These are phyloP conservation scores for Emmonsia crescens DNA, from an alignment of 2,329 filamentous ascomycete genomes.

Conservation along the genomic window DNA sequence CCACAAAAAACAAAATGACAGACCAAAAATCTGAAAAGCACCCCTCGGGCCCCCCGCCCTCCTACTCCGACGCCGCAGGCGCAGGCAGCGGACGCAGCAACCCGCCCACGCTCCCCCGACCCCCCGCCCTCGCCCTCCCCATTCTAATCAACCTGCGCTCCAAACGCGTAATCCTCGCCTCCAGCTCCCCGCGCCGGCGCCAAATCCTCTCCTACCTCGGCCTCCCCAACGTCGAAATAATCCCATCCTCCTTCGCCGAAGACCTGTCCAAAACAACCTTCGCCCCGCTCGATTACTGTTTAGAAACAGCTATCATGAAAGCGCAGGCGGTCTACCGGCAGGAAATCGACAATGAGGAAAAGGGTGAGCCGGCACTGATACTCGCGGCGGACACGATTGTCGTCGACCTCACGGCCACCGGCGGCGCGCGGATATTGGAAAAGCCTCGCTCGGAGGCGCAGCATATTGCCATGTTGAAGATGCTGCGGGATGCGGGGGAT, in stretches of 20 bases:
- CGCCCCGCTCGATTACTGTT: constrained; percentile 80
- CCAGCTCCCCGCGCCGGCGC: constrained; percentile 72
- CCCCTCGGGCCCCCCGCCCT: neutral
- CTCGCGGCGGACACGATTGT: constrained; percentile 89
- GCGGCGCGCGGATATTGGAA: constrained; percentile 66
- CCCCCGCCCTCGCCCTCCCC: constrained; percentile 62
- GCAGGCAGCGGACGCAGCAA: constrained; percentile 11
- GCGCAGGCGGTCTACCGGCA: constrained; percentile 59
- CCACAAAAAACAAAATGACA: neutral
- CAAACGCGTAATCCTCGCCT: constrained; percentile 80
- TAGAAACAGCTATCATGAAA: constrained; percentile 75
- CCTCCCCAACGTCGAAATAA: constrained; percentile 69
- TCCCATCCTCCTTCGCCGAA: constrained; percentile 74
- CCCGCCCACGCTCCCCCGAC: constrained; percentile 23
- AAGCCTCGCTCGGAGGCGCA: constrained; percentile 76
- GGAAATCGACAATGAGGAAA: constrained; percentile 44
- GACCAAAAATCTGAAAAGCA: constrained; percentile 5
- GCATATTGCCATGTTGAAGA: constrained; percentile 73
- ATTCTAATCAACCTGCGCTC: constrained; percentile 64
- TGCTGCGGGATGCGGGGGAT: constrained; percentile 61
- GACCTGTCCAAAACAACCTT: constrained; percentile 66
- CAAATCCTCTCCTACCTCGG: constrained; percentile 71
- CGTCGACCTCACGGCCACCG: constrained; percentile 46
- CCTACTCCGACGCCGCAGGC: constrained; percentile 10
- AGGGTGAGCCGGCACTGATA: constrained; percentile 68